Evolutionary conservation across 2,329 filamentous ascomycete species (phyloP), one percentile per base, ranked within the genome.

Genomic region (Cladosporium sp.): DNA sequence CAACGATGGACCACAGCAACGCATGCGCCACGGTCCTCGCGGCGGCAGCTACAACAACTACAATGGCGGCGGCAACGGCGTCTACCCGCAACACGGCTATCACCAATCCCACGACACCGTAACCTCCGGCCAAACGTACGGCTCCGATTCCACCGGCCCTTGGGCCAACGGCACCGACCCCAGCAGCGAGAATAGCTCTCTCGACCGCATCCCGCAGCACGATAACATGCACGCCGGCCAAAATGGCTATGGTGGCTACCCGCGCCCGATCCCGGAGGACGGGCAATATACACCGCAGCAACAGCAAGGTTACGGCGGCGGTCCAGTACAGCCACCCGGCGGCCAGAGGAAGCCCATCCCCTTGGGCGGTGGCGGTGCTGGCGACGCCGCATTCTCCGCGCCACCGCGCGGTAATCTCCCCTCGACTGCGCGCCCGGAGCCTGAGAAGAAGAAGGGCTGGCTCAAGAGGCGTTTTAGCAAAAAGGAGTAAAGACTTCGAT

Each of bases 101-200:
- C 87, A 93, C 65, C 86, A 85, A 63, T 94, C 90, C 1, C 90
- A 93, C 73, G 91, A 96, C 71, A 96, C 91, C 1, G 88, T 95
- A 44, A 88, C 88, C 36, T 54, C 51, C 12, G 51, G 51, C n/a
- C 51, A 54, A n/a, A 91, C 89, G 12, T 89, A 86, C 67, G 89
- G 86, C 50, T 88, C 84, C 64, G 84, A 87, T 62, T 85, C 78
- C 55, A 78, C 78, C 54, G 91, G 96, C 58, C 86, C 86, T 12
- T 86, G 83, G 69, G 87, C 86, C 57, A 92, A 94, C 72, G 87
- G 87, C 63, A 96, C 91, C 59, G 91, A 96, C 70, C 92, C 90
- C 77, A 94, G 89, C 75, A 96, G 91, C 69, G 89, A 96, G 70
- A 96, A 96, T 75, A 95, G 90, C 75, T 96, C 91, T 1, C 84